A percentile compares a stretch with the other conserved stretches of the same genome.
These are phyloP conservation scores for Fusarium verrucosum DNA, from an alignment of 2,329 filamentous ascomycete species.

Conservation along the genomic window DNA sequence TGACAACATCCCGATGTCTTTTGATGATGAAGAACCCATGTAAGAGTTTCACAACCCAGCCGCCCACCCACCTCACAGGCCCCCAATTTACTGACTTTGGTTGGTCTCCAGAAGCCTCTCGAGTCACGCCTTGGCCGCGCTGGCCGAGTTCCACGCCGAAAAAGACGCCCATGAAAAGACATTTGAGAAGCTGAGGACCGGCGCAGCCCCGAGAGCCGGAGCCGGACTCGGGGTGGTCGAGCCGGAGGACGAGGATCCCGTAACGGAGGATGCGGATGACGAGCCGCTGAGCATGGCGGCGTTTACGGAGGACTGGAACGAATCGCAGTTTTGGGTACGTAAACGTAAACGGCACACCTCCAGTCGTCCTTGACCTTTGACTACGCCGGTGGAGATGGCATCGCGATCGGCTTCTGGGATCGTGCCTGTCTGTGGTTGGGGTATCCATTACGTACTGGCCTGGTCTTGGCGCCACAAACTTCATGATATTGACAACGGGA, in stretches of 20 bases:
- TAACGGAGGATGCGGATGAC: constrained; percentile 56
- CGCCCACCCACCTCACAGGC: neutral
- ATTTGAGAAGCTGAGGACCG: constrained; percentile 68
- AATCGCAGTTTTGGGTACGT: constrained; percentile 82
- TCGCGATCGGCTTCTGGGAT: constrained; percentile 30
- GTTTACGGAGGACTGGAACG: constrained; percentile 85
- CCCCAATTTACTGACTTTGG: constrained; percentile 18
- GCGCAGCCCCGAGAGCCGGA: constrained; percentile 28
- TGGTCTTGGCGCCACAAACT: constrained; percentile 26
- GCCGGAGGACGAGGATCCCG: constrained; percentile 35
- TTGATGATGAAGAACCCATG: constrained; percentile 61
- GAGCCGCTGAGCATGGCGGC: constrained; percentile 67
- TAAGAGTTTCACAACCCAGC: constrained; percentile 39
- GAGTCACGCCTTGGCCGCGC: constrained; percentile 70
- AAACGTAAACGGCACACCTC: constrained; percentile 8
- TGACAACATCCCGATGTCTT: constrained; percentile 38
- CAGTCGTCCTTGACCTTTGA: constrained; percentile 13
- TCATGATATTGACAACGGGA: constrained; percentile 29
- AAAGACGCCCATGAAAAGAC: constrained; percentile 71
- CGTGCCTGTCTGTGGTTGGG: constrained; percentile 12
- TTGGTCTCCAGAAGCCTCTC: constrained; percentile 62
- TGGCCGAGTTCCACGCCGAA: constrained; percentile 78
- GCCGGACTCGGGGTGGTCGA: constrained; percentile 52
- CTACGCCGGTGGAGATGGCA: constrained; percentile 32
- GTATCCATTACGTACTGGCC: constrained; percentile 40